phyloP scores from a whole-genome alignment of 305 asterid species.

The Plantago rigida region DNA sequence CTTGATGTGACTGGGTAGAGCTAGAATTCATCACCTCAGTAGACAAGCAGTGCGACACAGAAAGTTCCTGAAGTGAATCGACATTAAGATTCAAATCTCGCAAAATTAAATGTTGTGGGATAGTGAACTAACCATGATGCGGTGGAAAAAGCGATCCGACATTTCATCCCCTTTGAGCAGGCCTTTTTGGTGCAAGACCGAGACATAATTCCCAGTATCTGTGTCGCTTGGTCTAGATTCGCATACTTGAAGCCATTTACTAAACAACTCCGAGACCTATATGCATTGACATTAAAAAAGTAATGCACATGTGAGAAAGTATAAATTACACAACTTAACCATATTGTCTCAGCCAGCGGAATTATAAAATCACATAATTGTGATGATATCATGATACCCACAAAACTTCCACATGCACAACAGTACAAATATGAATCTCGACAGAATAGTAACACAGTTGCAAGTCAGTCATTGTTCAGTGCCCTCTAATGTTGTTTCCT shows the following conservation, averaged over 20 bases:
- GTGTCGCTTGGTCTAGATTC: slow-evolving; percentile 80
- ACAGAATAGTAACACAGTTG: not conserved
- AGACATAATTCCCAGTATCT: slow-evolving; percentile 58
- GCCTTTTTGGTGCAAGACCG: slow-evolving; percentile 65
- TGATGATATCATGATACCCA: not conserved
- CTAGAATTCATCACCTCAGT: slow-evolving; percentile 62
- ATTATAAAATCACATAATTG: too few relatives aligned
- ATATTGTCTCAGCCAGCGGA: too few relatives aligned
- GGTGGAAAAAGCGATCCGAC: slow-evolving; percentile 75
- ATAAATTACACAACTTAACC: too few relatives aligned
- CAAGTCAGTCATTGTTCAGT: too few relatives aligned
- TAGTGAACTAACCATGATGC: slow-evolving; percentile 46
- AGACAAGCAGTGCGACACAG: slow-evolving; percentile 79
- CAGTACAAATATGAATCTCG: too few relatives aligned
- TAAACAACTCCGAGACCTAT: slow-evolving; percentile 68
- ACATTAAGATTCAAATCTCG: slow-evolving; percentile 4
- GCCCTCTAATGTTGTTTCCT: not conserved
- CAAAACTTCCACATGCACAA: not conserved
- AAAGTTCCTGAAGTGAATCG: slow-evolving; percentile 53
- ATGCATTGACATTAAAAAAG: slow-evolving; percentile 15
- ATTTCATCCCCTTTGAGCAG: slow-evolving; percentile 86
- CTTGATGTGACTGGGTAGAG: slow-evolving; percentile 58
- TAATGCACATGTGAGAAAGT: slow-evolving; percentile 15
- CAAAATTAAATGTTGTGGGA: not conserved
- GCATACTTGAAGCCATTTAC: slow-evolving; percentile 82